Conservation (phyloP, 1,284 basidiomycete species). For the Sporisorium iseilematis-ciliati region DNA sequence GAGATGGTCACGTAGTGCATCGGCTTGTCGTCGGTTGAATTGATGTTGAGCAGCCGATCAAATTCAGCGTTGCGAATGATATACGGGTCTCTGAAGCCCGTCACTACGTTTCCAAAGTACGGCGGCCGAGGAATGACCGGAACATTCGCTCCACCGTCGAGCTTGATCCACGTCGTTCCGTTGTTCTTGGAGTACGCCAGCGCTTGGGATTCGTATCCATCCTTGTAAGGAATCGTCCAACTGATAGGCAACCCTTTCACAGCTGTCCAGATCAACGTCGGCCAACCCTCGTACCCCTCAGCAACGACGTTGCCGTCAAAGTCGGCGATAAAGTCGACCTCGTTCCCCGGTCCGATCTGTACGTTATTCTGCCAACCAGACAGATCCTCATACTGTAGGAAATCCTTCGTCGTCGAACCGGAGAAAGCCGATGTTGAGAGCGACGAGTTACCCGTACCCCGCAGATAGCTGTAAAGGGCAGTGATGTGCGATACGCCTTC, state of each 20-base stretch:
- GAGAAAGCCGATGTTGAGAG: slow-evolving; percentile 29
- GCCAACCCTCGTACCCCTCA: slow-evolving; percentile 33
- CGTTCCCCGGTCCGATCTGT: slow-evolving; percentile 38
- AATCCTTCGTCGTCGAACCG: slow-evolving; percentile 31
- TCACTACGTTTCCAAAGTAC: slow-evolving; percentile 26
- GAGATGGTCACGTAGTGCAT: slow-evolving; percentile 26
- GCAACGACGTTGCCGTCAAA: slow-evolving; percentile 42
- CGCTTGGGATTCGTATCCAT: slow-evolving; percentile 37
- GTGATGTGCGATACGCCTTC: slow-evolving; percentile 28
- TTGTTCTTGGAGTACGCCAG: slow-evolving; percentile 39
- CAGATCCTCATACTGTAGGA: slow-evolving; percentile 28
- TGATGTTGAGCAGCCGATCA: slow-evolving; percentile 22
- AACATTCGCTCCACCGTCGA: slow-evolving; percentile 25
- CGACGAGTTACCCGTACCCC: slow-evolving; percentile 17
- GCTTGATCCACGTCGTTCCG: slow-evolving; percentile 42
- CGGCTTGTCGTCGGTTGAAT: neutral
- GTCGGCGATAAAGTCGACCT: slow-evolving; percentile 35
- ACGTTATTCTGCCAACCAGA: slow-evolving; percentile 25
- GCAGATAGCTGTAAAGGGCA: slow-evolving; percentile 32
- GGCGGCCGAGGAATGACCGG: slow-evolving; percentile 38
- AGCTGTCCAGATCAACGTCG: slow-evolving; percentile 39
- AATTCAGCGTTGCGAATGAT: slow-evolving; percentile 32
- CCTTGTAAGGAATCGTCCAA: slow-evolving; percentile 44
- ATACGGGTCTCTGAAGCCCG: slow-evolving; percentile 41
- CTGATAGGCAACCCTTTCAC: slow-evolving; percentile 37